Evolutionary conservation across 305 asterid species (phyloP), one percentile per base, ranked within the genome.

Genomic region (Andrographis paniculata): DNA sequence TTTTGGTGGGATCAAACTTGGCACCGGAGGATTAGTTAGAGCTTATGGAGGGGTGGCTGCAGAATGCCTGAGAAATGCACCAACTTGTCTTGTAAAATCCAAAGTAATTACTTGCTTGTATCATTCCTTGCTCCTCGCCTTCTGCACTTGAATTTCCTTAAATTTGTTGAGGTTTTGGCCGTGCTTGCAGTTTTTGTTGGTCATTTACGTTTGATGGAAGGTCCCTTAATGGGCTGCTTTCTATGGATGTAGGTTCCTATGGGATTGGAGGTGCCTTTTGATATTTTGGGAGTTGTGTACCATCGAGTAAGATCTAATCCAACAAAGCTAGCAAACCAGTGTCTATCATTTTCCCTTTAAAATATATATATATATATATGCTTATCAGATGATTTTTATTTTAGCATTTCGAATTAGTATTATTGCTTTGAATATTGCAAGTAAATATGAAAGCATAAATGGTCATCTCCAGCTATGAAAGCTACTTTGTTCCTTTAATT

Each of bases 1-100:
- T 55, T 85, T 89, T 54, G 95, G 95, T 60, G 98, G 98, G 58
- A 89, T 85, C 65, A 85, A 89, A 64, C 95, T 89, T 43, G 95
- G 97, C 42, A 82, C 95, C 14, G 98, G 98, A 55, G 98, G 98
- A 62, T 50, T 89, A 46, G 95, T 89, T 56, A 78, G 95, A 72
- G 95, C 98, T 48, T 89, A 89, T 60, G 94, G 97, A 72, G 95
- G 95, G 56, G 87, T 78, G 2, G 79, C 95, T 37, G 66, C 95
- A 30, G 95, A 85, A 55, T 82, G 94, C 44, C 80, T 89, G 70
- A 72, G 77, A 78, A 80, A 74, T 51, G 88, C 94, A 54, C 77
- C 93, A 17, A 76, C 95, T 14, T 69, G 74, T 72, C 65, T 82
- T 43, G 76, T 89, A 52, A 89, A 85, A 70, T 82, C 93, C 48